Evolutionary conservation across 306 rosid species (phyloP).

Genomic region (Dicorynia guianensis): DNA sequence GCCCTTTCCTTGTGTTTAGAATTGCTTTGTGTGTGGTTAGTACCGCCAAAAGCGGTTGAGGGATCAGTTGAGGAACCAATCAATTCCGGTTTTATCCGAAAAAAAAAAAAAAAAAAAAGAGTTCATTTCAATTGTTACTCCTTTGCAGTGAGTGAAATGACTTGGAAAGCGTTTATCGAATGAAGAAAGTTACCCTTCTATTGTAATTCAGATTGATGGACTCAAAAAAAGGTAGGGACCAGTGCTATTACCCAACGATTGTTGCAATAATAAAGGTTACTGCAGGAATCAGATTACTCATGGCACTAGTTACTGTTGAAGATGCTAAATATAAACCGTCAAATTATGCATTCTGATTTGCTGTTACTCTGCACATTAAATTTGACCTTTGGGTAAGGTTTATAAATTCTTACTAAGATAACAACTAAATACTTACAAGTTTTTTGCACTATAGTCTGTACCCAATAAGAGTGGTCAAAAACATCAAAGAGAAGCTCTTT

Average conservation of each 20-base stretch:
- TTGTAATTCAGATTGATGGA: too few relatives aligned
- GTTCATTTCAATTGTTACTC: too few relatives aligned
- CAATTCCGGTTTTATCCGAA: too few relatives aligned
- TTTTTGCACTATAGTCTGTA: constrained; percentile 25
- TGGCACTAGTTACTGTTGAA: constrained; percentile 68
- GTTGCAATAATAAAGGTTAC: constrained; percentile 68
- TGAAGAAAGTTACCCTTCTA: too few relatives aligned
- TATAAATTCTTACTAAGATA: not conserved
- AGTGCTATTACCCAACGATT: constrained; percentile 58
- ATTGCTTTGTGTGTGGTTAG: too few relatives aligned
- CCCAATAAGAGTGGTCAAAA: constrained; percentile 69
- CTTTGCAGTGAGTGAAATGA: too few relatives aligned
- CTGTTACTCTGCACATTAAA: constrained; percentile 58
- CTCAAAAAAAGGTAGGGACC: not conserved
- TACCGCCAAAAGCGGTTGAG: too few relatives aligned
- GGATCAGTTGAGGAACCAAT: too few relatives aligned
- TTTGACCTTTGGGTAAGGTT: not conserved
- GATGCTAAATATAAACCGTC: constrained; percentile 68
- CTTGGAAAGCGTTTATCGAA: too few relatives aligned
- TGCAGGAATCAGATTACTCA: constrained; percentile 74
- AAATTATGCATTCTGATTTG: constrained; percentile 71
- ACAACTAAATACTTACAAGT: not conserved
- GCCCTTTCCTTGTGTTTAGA: too few relatives aligned
- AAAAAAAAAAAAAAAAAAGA: too few relatives aligned
- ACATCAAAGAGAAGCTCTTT: constrained; percentile 62